Evolutionary conservation across 495 filamentous ascomycete species (phyloP), one percentile per base, ranked within the genome.

Genomic region (Tetracladium setigerum): DNA sequence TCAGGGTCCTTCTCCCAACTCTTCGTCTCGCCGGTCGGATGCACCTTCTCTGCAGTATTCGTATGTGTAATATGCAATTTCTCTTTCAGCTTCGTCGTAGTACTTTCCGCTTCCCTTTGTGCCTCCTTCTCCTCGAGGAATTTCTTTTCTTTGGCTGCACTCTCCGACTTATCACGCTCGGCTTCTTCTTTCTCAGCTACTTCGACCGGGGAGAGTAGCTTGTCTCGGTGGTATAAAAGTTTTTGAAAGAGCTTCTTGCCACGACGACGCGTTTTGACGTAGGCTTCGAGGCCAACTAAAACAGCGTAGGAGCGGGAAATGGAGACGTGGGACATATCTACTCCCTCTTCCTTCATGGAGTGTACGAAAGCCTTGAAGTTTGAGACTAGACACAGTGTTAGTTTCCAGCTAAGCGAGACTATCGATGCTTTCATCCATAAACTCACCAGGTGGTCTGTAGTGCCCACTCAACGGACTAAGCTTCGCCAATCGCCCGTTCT

Each of bases 301-400:
- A 92, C 79, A 0, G 86, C 83, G 56, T 94, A 95, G 4, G 81
- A 83, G 52, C 86, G 83, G 24, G 81, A 86, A 24, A 94, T 84
- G 1, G 76, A 83, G 8, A 92, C 79, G 18, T 74, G 75, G 0
- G 76, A 77, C 78, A 94, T 83, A 56, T 96, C 89, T 0, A 84
- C 89, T 1, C 85, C 86, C 30, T 73, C 75, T 4, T 84, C 77
- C 44, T 80, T 78, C 1, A 96, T 70, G 2, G 74, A 73, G 38
- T 79, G 75, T 1, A 95, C 71, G 47, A 95, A 95, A 14, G 82
- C 78, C 11, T 82, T 74, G 56, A 96, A 94, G 56, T 89, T 95
- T 45, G 76, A 63, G 1, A 72, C 71, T 57, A 37, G 8, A 30
- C 7, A n/a, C 5, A 16, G 5, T 17, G 44, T 58, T 19, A 54